Evolutionary conservation across 2,329 filamentous ascomycete species (phyloP).

Genomic region (Zymoseptoria tritici): DNA sequence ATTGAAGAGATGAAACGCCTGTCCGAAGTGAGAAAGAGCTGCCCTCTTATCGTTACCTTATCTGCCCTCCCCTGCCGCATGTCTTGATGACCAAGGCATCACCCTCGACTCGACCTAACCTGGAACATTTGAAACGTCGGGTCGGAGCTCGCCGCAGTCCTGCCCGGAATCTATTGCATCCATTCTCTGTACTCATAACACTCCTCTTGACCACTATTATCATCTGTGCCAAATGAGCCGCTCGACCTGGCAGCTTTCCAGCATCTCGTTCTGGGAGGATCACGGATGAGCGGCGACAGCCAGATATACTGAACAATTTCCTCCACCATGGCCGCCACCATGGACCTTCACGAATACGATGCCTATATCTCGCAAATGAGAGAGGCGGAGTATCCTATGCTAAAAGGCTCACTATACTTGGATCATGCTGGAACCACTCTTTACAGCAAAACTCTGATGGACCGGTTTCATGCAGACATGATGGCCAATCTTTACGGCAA

Average conservation of each 20-base stretch:
- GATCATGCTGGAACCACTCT: conserved; percentile 91
- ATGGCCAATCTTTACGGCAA: conserved; percentile 76
- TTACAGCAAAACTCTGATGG: conserved; percentile 62
- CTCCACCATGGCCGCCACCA: conserved; percentile 7
- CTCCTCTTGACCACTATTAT: background rate
- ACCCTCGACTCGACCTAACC: background rate
- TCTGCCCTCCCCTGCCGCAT: background rate
- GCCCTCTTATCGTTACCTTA: background rate
- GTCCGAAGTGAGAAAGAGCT: background rate
- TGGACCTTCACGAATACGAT: conserved; percentile 24
- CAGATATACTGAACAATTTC: background rate
- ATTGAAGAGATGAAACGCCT: background rate
- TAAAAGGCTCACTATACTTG: conserved; percentile 51
- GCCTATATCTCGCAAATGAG: conserved; percentile 43
- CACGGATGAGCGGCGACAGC: background rate
- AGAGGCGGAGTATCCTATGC: conserved; percentile 41
- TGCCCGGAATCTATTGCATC: background rate
- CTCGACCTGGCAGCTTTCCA: background rate
- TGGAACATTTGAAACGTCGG: too few species aligned
- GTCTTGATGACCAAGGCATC: background rate
- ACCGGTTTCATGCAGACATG: conserved; percentile 72
- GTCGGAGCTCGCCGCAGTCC: background rate
- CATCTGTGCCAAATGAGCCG: background rate
- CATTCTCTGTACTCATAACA: background rate
- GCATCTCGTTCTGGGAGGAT: background rate